Conservation (phyloP, 2,329 filamentous ascomycete species). For the Madurella mycetomatis region DNA sequence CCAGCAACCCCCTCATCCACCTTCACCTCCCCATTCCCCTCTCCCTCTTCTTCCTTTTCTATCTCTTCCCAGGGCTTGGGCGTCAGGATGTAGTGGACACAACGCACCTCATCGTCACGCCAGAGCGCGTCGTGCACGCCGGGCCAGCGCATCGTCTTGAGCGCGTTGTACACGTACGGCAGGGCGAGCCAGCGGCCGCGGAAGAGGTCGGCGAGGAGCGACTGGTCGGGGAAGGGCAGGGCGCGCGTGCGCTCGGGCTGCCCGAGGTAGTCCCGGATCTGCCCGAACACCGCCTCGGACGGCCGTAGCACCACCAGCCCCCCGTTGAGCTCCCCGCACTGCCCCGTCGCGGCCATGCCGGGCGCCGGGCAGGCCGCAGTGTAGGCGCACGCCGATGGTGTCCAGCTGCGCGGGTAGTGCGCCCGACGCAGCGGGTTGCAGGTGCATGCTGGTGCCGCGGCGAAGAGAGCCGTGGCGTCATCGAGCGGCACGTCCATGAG, state of each 20-base stretch:
- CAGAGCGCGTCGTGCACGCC: constrained; percentile 53
- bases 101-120: constrained; percentile 55
- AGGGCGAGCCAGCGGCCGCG: constrained; percentile 52
- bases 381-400: constrained; percentile 54
- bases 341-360: too few species aligned
- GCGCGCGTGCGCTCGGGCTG: constrained; percentile 34
- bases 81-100: constrained; percentile 57
- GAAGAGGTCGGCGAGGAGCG: constrained; percentile 53
- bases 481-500: constrained; percentile 80
- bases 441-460: background rate
- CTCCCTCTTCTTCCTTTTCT: constrained; percentile 37
- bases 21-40: constrained; percentile 13
- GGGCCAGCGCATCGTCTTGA: constrained; percentile 55
- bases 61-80: constrained; percentile 60
- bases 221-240: constrained; percentile 58
- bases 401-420: constrained; percentile 71
- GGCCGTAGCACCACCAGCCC: constrained; percentile 56
- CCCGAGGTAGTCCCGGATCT: constrained; percentile 50
- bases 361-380: too few species aligned
- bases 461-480: constrained; percentile 37
- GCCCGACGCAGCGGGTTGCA: constrained; percentile 76
- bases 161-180: constrained; percentile 58
- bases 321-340: constrained; percentile 36
- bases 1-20: background rate
- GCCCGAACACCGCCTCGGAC: constrained; percentile 41